These are phyloP conservation scores for Capsicum chinense DNA, from an alignment of 257 asterid genomes.

Conservation along the genomic window DNA sequence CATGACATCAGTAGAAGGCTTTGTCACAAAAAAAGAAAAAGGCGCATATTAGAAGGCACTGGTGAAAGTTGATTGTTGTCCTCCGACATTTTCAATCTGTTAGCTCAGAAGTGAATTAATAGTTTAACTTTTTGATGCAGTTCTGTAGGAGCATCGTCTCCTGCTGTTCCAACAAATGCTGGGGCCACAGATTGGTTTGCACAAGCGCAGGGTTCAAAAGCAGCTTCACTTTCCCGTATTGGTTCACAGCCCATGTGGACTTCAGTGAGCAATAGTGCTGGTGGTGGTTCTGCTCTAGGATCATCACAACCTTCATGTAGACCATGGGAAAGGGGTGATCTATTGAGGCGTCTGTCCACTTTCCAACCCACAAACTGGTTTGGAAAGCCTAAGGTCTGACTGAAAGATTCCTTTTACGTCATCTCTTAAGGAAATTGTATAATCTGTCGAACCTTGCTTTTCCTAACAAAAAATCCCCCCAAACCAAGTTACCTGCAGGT, in stretches of 20 bases:
- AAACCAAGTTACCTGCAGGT: neutral
- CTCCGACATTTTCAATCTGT: neutral
- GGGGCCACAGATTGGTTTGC: conserved; percentile 85
- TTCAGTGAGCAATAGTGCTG: conserved; percentile 88
- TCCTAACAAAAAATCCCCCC: neutral
- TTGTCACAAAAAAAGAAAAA: neutral
- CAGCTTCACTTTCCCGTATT: conserved; percentile 78
- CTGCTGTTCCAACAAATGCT: conserved; percentile 82
- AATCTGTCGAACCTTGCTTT: neutral
- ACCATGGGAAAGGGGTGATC: conserved; percentile 99
- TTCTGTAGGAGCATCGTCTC: conserved; percentile 98
- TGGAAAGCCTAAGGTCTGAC: conserved; percentile 90
- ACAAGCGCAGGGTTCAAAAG: conserved; percentile 82
- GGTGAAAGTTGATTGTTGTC: neutral
- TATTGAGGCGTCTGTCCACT: conserved; percentile 90
- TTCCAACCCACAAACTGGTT: conserved; percentile 92
- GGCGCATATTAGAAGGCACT: neutral
- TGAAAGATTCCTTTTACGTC: conserved; percentile 30
- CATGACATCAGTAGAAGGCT: neutral
- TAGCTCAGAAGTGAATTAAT: conserved; percentile 24
- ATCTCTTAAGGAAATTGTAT: conserved; percentile 15
- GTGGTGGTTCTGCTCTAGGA: conserved; percentile 95
- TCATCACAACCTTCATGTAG: conserved; percentile 96
- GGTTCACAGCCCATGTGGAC: conserved; percentile 76
- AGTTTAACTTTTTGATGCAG: conserved; percentile 40